Conservation (phyloP, 257 asterid genomes). For the Solanum dulcamara region DNA sequence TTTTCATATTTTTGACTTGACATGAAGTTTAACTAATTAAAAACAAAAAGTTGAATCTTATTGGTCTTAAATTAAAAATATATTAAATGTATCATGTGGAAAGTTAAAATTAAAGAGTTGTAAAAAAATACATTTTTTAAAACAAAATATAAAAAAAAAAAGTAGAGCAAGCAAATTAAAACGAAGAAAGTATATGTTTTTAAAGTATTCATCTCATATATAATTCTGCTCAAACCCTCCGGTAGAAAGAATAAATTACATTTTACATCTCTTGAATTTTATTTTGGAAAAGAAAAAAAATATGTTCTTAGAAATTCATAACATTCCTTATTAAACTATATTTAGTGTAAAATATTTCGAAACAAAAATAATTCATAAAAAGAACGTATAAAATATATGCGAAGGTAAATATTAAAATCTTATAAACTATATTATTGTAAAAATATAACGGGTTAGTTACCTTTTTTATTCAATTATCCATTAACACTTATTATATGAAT, state of each 20-base stretch:
- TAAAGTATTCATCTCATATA: not conserved
- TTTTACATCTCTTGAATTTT: not conserved
- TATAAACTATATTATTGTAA: not conserved
- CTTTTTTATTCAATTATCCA: not conserved
- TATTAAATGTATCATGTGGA: accelerated
- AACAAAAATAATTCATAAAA: not conserved
- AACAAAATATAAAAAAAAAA: too few relatives aligned
- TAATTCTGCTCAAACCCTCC: not conserved
- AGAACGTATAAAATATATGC: not conserved
- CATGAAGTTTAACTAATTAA: too few relatives aligned
- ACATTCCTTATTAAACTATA: slow-evolving; percentile 14
- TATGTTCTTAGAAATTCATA: not conserved
- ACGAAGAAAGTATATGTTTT: too few relatives aligned
- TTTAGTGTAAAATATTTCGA: not conserved
- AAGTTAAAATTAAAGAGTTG: too few relatives aligned
- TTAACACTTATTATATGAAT: not conserved
- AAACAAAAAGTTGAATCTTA: too few relatives aligned
- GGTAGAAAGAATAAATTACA: too few relatives aligned
- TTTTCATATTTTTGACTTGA: too few relatives aligned
- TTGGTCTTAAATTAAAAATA: too few relatives aligned
- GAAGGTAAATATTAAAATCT: not conserved
- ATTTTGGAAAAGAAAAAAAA: too few relatives aligned
- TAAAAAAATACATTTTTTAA: too few relatives aligned
- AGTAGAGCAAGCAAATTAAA: too few relatives aligned
- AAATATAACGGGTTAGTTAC: not conserved